Percentiles rank a stretch among this genome's conserved stretches.
Evolutionary conservation across 148 eudicot genomes (phyloP).

Genomic region (Pharnaceum exiguum): DNA sequence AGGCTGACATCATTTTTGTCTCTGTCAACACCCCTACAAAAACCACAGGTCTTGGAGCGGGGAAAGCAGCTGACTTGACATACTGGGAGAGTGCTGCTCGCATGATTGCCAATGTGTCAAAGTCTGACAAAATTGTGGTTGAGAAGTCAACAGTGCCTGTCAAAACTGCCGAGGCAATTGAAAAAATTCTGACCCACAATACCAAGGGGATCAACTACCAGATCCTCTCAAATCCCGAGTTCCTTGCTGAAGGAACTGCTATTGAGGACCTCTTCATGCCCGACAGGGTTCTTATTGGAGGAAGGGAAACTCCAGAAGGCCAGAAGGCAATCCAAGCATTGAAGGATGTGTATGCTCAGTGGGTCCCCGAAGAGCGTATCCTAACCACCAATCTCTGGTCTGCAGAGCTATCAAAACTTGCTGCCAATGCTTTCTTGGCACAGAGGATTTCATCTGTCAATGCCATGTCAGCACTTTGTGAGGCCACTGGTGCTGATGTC

Average conservation of each 20-base stretch:
- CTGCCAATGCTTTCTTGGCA: slow-evolving; percentile 76
- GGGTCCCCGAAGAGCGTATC: slow-evolving; percentile 79
- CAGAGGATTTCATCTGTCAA: slow-evolving; percentile 67
- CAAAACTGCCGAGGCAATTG: slow-evolving; percentile 81
- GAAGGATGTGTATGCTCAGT: slow-evolving; percentile 66
- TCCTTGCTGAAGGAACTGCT: slow-evolving; percentile 86
- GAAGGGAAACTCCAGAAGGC: slow-evolving; percentile 74
- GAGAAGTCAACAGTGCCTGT: slow-evolving; percentile 83
- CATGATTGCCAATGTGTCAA: slow-evolving; percentile 81
- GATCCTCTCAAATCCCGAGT: slow-evolving; percentile 77
- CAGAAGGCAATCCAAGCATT: slow-evolving; percentile 60
- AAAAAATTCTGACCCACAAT: slow-evolving; percentile 70
- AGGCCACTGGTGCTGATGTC: slow-evolving; percentile 78
- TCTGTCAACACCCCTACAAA: slow-evolving; percentile 60
- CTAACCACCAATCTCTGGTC: slow-evolving; percentile 80
- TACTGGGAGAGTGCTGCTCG: slow-evolving; percentile 87
- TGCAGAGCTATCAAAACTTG: slow-evolving; percentile 86
- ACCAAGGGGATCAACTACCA: slow-evolving; percentile 60
- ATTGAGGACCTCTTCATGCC: slow-evolving; percentile 68
- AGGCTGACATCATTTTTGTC: slow-evolving; percentile 72
- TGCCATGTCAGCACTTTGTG: slow-evolving; percentile 67
- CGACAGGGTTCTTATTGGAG: slow-evolving; percentile 79
- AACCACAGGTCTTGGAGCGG: slow-evolving; percentile 57
- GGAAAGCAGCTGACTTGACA: slow-evolving; percentile 61
- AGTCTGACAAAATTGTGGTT: slow-evolving; percentile 69